phyloP scores from a whole-genome alignment of 495 filamentous ascomycete genomes.

The Podospora pseudocomata region DNA sequence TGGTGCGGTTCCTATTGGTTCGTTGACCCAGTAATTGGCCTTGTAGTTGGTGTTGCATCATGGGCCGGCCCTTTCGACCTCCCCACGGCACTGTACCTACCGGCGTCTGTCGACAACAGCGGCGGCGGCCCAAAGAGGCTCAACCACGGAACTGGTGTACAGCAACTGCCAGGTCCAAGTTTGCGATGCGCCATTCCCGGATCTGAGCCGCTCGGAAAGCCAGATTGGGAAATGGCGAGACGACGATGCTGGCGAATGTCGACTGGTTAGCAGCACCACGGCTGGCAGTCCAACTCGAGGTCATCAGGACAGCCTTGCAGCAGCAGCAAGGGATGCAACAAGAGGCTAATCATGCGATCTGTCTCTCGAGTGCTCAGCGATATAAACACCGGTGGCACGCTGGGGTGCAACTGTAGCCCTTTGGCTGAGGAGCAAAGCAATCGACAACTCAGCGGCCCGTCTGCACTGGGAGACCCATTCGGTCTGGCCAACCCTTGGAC shows the following conservation, averaged over 20 bases:
- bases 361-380: neutral
- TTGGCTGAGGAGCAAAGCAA: neutral
- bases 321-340: slow-evolving; percentile 5
- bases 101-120: neutral
- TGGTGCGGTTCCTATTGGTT: neutral
- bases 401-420: neutral
- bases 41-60: slow-evolving; percentile 11
- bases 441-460: neutral
- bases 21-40: neutral
- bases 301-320: slow-evolving; percentile 24
- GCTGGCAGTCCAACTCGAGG: slow-evolving; percentile 16
- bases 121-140: slow-evolving; percentile 7
- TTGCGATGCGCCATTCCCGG: slow-evolving; percentile 8
- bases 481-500: neutral
- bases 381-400: slow-evolving; percentile 8
- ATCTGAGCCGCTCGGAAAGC: slow-evolving; percentile 13
- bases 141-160: slow-evolving; percentile 14
- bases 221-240: slow-evolving; percentile 16
- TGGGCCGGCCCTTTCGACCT: neutral
- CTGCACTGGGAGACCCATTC: slow-evolving; percentile 8
- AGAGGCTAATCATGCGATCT: slow-evolving; percentile 22
- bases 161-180: slow-evolving; percentile 3
- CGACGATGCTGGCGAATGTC: slow-evolving; percentile 1
- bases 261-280: slow-evolving; percentile 3
- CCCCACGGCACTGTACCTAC: neutral